Percentiles rank a stretch among this genome's conserved stretches.
Evolutionary conservation across 768 basidiomycete species (phyloP).

Genomic region (Tricholoma bakamatsutake): DNA sequence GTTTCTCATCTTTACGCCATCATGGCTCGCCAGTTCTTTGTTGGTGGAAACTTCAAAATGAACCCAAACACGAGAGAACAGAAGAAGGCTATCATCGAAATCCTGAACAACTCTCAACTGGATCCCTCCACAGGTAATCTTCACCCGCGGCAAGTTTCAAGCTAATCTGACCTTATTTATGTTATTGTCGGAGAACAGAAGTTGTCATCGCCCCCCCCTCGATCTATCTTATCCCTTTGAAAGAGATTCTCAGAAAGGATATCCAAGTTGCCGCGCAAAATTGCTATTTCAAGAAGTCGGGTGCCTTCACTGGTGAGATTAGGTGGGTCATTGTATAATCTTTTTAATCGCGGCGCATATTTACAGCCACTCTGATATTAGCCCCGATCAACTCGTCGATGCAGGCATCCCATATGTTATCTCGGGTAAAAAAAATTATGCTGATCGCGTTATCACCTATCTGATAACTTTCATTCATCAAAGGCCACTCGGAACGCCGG

Average conservation of each 20-base stretch:
- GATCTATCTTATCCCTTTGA: slow-evolving; percentile 76
- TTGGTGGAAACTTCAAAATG: slow-evolving; percentile 99
- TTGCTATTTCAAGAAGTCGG: slow-evolving; percentile 74
- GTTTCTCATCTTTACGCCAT: too few species aligned
- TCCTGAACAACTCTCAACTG: slow-evolving; percentile 74
- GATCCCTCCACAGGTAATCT: slow-evolving; percentile 69
- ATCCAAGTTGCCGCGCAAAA: slow-evolving; percentile 89
- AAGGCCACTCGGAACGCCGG: slow-evolving; percentile 95
- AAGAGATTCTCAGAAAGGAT: slow-evolving; percentile 54
- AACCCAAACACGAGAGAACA: slow-evolving; percentile 68
- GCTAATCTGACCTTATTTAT: slow-evolving; percentile 7
- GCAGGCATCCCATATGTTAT: slow-evolving; percentile 89
- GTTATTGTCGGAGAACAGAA: slow-evolving; percentile 44
- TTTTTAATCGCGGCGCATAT: not conserved
- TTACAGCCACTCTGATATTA: slow-evolving; percentile 23
- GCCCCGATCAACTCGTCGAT: slow-evolving; percentile 80
- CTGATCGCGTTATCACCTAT: not conserved
- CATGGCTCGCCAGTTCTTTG: slow-evolving; percentile 86
- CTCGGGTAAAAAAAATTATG: slow-evolving; percentile 48
- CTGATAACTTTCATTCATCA: not conserved
- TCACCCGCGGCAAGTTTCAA: not conserved
- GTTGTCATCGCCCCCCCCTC: slow-evolving; percentile 90
- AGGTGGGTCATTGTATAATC: slow-evolving; percentile 47
- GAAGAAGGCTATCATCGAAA: slow-evolving; percentile 58
- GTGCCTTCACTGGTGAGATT: slow-evolving; percentile 96